A percentile compares a stretch with the other conserved stretches of the same genome.
Conservation (phyloP, 78 protist species). For the Ministeria vibrans region DNA sequence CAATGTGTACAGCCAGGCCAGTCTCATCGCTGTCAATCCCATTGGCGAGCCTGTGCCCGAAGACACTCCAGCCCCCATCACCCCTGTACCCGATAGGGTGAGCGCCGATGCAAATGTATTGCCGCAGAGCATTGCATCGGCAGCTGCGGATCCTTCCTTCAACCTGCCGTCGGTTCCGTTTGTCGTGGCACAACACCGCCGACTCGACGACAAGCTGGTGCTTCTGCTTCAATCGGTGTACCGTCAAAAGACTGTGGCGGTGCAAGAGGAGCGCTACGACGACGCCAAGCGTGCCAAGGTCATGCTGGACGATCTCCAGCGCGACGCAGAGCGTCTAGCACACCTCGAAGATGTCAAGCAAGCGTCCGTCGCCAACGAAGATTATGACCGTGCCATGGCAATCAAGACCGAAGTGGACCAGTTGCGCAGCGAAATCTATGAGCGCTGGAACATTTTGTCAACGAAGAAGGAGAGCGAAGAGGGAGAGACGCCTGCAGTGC, state of each 20-base stretch:
- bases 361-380: slow-evolving; percentile 37
- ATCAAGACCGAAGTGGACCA: slow-evolving; percentile 34
- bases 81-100: too few species aligned
- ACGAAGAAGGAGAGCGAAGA: neutral
- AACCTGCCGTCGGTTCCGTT: too few species aligned
- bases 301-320: slow-evolving; percentile 21
- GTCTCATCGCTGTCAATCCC: slow-evolving; percentile 19
- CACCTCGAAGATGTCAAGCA: slow-evolving; percentile 28
- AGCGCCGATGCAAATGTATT: too few species aligned
- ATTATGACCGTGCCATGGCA: slow-evolving; percentile 35
- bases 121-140: too few species aligned
- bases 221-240: too few species aligned
- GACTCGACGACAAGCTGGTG: too few species aligned
- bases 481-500: neutral
- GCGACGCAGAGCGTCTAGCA: slow-evolving; percentile 21
- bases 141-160: too few species aligned
- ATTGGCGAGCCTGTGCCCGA: slow-evolving; percentile 1
- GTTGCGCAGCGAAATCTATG: neutral
- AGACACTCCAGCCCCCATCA: too few species aligned
- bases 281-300: slow-evolving; percentile 31
- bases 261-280: slow-evolving; percentile 32
- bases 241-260: neutral
- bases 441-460: neutral
- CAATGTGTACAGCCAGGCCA: slow-evolving; percentile 42
- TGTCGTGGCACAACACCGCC: too few species aligned